phyloP scores from a whole-genome alignment of 1,284 basidiomycete species.

The Coniferiporia weirii region DNA sequence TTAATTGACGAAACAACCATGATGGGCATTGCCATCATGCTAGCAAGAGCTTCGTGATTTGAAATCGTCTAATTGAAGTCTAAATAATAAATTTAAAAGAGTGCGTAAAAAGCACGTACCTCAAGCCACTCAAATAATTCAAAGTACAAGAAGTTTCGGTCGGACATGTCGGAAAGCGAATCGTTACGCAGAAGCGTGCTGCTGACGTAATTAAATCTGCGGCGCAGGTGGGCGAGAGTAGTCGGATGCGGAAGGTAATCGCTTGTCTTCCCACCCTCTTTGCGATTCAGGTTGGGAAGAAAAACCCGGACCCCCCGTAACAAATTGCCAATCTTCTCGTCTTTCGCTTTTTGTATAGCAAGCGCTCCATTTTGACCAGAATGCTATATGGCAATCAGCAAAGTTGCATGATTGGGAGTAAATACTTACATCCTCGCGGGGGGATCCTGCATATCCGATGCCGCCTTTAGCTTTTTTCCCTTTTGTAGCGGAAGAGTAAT shows the following conservation, averaged over 20 bases:
- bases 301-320: slow-evolving; percentile 69
- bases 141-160: slow-evolving; percentile 80
- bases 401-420: slow-evolving; percentile 1
- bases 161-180: slow-evolving; percentile 88
- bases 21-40: slow-evolving; percentile 94
- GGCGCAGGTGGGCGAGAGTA: slow-evolving; percentile 79
- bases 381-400: slow-evolving; percentile 40
- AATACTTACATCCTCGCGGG: slow-evolving; percentile 72
- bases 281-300: slow-evolving; percentile 72
- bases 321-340: slow-evolving; percentile 63
- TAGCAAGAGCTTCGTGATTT: slow-evolving; percentile 83
- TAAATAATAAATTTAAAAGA: neutral
- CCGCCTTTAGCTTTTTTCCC: slow-evolving; percentile 70
- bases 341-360: slow-evolving; percentile 63
- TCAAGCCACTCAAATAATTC: slow-evolving; percentile 88
- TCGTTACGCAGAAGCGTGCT: slow-evolving; percentile 84
- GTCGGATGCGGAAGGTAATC: slow-evolving; percentile 89
- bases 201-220: slow-evolving; percentile 83
- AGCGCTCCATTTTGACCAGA: slow-evolving; percentile 74
- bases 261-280: slow-evolving; percentile 67
- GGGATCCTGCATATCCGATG: slow-evolving; percentile 77
- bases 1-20: slow-evolving; percentile 77
- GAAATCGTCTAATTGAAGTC: slow-evolving; percentile 63
- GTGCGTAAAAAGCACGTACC: slow-evolving; percentile 38
- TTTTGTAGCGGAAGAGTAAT: slow-evolving; percentile 37